Base-by-base conservation (phyloP, 2,329 filamentous ascomycete genomes). In the Raffaelea arxii region DNA sequence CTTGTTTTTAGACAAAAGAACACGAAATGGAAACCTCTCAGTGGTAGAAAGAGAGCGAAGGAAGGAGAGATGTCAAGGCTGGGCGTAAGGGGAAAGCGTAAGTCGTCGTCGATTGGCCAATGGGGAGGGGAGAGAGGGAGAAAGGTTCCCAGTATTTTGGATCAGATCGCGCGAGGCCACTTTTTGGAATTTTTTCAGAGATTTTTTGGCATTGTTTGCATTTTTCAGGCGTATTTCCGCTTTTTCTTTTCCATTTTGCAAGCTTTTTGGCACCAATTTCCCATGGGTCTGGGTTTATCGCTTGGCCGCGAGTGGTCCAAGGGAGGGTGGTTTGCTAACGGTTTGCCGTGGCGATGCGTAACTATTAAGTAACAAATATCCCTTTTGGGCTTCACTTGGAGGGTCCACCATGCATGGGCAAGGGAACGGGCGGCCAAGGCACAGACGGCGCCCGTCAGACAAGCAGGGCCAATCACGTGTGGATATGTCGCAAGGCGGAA, bases 291-390 rank as follows among this genome's bases (percentile, higher is more conserved):
- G 40, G 41, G 41, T 21, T 40, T 53, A 53, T 53, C 52, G 52
- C 41, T 21, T 41, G 44, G 46, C 42, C 42, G 25, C 40, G 49
- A 53, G 46, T 53, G 51, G 52, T 39, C 46, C 46, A 9, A 22
- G 11, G 23, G 22, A 40, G 25, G 23, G 27, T 23, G 23, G 43
- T 46, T 53, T 49, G 48, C 40, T 50, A 52, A 52, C 45, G 47
- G 48, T 37, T 43, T 46, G 45, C 43, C 32, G 50, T 43, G 30
- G 47, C 52, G 27, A 44, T 53, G 50, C 51, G 50, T 54, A 54
- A 54, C 46, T 25, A 50, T 54, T 54, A 53, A 53, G 52, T 54
- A 54, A 54, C 46, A 48, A 45, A 49, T 43, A 43, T 48, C 4
- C 52, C 46, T 14, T 25, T 49, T 52, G 32, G 32, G 32, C 32